A percentile compares a stretch with the other conserved stretches of the same genome.
Evolutionary conservation across 257 asterid genomes (phyloP).

Genomic region (Nicotiana obtusifolia): DNA sequence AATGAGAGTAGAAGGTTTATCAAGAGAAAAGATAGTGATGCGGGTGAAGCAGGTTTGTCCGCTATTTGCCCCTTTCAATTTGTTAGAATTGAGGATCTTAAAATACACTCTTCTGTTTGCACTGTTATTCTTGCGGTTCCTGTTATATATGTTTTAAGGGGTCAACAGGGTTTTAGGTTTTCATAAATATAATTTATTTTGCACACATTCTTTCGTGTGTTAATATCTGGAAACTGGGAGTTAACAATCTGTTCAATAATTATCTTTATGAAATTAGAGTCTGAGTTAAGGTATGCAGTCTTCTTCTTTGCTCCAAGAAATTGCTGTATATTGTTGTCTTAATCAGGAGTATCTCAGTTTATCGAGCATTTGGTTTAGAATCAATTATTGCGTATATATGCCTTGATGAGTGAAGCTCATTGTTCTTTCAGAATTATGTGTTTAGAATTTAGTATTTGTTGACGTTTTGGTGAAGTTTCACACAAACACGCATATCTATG

Average conservation of each 20-base stretch:
- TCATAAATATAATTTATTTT: too few relatives aligned
- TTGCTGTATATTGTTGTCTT: background rate
- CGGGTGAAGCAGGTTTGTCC: slow-evolving; percentile 68
- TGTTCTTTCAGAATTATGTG: too few relatives aligned
- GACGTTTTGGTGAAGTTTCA: too few relatives aligned
- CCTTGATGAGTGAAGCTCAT: background rate
- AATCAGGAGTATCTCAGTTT: background rate
- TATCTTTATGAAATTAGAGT: background rate
- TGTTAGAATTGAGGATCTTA: background rate
- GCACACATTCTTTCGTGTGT: background rate
- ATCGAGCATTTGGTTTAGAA: background rate
- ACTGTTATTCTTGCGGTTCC: background rate
- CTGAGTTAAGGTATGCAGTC: background rate
- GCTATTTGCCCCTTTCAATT: background rate
- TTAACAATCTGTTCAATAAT: background rate
- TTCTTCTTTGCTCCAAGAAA: background rate
- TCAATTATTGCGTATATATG: background rate
- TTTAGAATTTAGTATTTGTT: too few relatives aligned
- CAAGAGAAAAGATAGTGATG: slow-evolving; percentile 86
- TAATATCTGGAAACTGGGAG: background rate
- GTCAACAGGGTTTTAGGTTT: background rate
- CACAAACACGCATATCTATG: background rate
- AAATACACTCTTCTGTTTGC: background rate
- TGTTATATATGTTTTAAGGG: background rate
- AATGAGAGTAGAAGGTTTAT: slow-evolving; percentile 44